Conservation (phyloP, 2,329 filamentous ascomycete genomes). For the Paraphaeosphaeria minitans region DNA sequence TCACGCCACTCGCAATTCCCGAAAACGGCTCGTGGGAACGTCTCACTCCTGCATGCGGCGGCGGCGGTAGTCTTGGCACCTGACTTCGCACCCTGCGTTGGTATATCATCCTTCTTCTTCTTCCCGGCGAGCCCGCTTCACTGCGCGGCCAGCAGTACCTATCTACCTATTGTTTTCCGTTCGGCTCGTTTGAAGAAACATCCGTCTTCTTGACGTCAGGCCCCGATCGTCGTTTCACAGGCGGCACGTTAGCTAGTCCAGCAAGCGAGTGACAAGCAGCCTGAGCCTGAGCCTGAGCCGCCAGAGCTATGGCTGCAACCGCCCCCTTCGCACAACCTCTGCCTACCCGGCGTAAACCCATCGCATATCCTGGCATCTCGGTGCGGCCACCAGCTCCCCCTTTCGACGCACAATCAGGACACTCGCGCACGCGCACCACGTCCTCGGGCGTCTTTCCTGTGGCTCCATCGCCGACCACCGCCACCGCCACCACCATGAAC, state of each 20-base stretch:
- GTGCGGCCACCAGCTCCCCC: conserved; percentile 32
- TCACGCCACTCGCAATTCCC: conserved; percentile 27
- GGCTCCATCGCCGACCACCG: conserved; percentile 27
- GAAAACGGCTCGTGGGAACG: conserved; percentile 32
- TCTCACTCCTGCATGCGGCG: conserved; percentile 2
- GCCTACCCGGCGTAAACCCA: conserved; percentile 43
- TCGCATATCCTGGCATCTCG: conserved; percentile 38
- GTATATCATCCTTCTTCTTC: conserved; percentile 14
- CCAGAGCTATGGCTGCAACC: conserved; percentile 3
- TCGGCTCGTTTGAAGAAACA: conserved; percentile 24
- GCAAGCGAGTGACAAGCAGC: conserved; percentile 24
- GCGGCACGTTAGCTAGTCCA: conserved; percentile 15
- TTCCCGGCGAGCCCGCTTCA: conserved; percentile 15
- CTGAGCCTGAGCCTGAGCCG: too few relatives aligned
- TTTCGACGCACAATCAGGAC: conserved; percentile 31
- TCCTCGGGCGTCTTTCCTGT: conserved; percentile 44
- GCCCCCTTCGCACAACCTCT: conserved; percentile 12
- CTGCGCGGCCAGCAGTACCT: conserved; percentile 1
- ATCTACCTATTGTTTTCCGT: conserved; percentile 5
- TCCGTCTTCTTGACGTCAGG: conserved; percentile 30
- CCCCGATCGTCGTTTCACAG: conserved; percentile 35
- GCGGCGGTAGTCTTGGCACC: conserved; percentile 4
- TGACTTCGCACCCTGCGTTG: conserved; percentile 7
- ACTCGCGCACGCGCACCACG: conserved; percentile 46
- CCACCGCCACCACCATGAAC: conserved; percentile 38